These are phyloP conservation scores for Graphilbum fragrans DNA, from an alignment of 2,329 filamentous ascomycete genomes.

Conservation along the genomic window DNA sequence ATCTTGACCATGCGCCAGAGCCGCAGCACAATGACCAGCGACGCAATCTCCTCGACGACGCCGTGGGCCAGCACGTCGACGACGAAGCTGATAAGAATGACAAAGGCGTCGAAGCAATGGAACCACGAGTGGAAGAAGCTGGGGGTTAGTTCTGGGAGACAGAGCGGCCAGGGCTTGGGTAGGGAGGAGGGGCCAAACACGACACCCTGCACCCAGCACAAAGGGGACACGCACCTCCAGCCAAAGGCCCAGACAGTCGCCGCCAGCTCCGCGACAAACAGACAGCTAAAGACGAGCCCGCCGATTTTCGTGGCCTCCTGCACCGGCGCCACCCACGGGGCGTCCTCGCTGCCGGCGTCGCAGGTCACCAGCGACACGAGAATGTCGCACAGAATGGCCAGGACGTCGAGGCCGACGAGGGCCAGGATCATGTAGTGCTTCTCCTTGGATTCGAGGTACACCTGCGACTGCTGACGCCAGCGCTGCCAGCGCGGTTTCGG, in stretches of 20 bases:
- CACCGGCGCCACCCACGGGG: slow-evolving; percentile 27
- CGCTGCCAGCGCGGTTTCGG: neutral
- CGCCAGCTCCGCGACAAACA: slow-evolving; percentile 53
- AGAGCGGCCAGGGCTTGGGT: neutral
- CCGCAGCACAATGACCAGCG: slow-evolving; percentile 53
- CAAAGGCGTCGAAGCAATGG: slow-evolving; percentile 50
- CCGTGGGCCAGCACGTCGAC: slow-evolving; percentile 50
- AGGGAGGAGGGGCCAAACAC: too few species aligned
- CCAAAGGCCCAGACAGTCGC: slow-evolving; percentile 48
- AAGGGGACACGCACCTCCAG: slow-evolving; percentile 10
- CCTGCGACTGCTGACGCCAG: slow-evolving; percentile 8
- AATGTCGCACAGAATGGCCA: slow-evolving; percentile 31
- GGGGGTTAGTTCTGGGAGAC: neutral
- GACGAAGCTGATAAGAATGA: slow-evolving; percentile 50
- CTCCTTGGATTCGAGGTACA: slow-evolving; percentile 12
- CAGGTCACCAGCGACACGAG: slow-evolving; percentile 36
- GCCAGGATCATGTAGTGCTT: slow-evolving; percentile 33
- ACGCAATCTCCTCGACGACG: slow-evolving; percentile 49
- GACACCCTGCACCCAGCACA: too few species aligned
- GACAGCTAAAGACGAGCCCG: slow-evolving; percentile 46
- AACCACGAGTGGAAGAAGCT: slow-evolving; percentile 48
- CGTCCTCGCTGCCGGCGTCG: slow-evolving; percentile 26
- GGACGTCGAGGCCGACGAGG: slow-evolving; percentile 32
- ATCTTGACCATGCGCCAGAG: slow-evolving; percentile 61
- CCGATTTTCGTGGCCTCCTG: slow-evolving; percentile 31